phyloP scores from a whole-genome alignment of 164 flowering plant species.

The Akebia trifoliata region DNA sequence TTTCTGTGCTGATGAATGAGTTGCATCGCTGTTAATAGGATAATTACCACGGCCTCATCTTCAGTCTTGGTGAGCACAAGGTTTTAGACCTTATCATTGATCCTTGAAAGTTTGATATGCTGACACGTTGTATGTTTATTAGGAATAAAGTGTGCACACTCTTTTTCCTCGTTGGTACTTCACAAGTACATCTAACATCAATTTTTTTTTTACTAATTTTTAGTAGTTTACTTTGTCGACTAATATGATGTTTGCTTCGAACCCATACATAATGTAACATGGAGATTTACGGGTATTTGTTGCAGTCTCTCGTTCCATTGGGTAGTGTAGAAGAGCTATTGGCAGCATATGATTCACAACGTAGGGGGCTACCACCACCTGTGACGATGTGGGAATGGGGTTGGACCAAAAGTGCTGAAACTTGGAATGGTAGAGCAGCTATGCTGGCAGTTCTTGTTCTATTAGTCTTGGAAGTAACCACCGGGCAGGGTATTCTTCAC shows the following conservation, averaged over 20 bases:
- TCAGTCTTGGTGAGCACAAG: no score
- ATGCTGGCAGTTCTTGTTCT: conserved; percentile 86
- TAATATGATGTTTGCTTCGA: not conserved
- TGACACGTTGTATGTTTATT: no score
- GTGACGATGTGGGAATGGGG: conserved; percentile 98
- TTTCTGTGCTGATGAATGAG: no score
- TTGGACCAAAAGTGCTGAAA: conserved; percentile 97
- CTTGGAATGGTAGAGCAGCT: conserved; percentile 98
- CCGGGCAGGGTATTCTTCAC: conserved; percentile 85
- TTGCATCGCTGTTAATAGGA: no score
- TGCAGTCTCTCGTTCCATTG: conserved; percentile 91
- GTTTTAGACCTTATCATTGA: no score
- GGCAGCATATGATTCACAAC: conserved; percentile 90
- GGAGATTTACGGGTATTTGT: not conserved
- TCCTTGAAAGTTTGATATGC: no score
- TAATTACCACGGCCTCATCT: no score
- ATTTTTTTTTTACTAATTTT: no score
- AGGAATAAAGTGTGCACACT: no score
- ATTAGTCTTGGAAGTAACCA: conserved; percentile 77
- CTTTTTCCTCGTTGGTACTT: no score
- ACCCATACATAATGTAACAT: not conserved
- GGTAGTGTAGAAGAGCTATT: conserved; percentile 93
- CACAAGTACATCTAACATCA: no score
- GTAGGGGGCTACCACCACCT: conserved; percentile 84
- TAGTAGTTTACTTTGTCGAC: no score